A percentile compares a stretch with the other conserved stretches of the same genome.
Conservation (phyloP, 495 filamentous ascomycete genomes). For the Apiosordaria backusii region DNA sequence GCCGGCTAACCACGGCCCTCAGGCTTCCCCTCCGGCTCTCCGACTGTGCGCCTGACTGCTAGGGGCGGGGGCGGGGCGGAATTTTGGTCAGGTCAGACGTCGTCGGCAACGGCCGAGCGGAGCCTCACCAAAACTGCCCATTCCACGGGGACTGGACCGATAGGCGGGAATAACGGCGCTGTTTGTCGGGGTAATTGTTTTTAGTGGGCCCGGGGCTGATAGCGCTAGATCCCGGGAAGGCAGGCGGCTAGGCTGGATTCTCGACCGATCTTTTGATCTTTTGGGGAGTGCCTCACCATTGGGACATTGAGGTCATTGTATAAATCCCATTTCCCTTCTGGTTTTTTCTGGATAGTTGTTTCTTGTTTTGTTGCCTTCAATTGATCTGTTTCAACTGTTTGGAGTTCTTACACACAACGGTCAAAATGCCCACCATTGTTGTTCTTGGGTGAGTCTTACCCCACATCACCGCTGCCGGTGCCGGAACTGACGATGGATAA, state of each 20-base stretch:
- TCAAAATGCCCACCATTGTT: constrained; percentile 53
- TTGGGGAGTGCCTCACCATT: no score
- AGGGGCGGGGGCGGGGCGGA: no score
- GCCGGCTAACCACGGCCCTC: not conserved
- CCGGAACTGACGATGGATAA: not conserved
- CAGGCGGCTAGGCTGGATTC: not conserved
- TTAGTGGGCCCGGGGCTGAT: not conserved
- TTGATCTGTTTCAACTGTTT: not conserved
- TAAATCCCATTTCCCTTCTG: not conserved
- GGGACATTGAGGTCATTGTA: no score
- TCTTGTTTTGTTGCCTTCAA: not conserved
- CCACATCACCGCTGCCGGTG: not conserved
- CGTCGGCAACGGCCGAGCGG: not conserved
- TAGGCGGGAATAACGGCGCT: not conserved
- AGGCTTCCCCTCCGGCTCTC: not conserved
- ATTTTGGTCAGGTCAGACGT: not conserved
- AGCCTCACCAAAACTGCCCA: not conserved
- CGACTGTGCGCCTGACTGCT: no score
- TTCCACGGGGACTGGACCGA: not conserved
- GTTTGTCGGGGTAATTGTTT: not conserved
- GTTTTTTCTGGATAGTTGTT: not conserved
- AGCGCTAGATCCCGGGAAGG: not conserved
- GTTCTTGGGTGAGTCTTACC: constrained; percentile 54
- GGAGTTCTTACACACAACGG: not conserved
- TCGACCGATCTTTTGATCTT: not conserved